A percentile compares a stretch with the other conserved stretches of the same genome.
These are phyloP conservation scores for Histomonas meleagridis DNA, from an alignment of 208 protist genomes.

Conservation along the genomic window DNA sequence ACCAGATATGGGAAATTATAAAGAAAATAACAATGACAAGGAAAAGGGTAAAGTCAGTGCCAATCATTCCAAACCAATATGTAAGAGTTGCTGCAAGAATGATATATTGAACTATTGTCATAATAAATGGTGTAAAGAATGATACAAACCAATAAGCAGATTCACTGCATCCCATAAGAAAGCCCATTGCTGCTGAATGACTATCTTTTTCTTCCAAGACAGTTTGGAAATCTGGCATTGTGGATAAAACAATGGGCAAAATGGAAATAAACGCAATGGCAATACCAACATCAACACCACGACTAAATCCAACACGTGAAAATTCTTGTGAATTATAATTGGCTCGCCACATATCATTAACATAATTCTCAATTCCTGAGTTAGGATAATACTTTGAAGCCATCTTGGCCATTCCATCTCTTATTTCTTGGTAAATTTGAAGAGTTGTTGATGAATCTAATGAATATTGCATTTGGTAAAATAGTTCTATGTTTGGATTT, in stretches of 20 bases:
- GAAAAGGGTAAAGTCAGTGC: background rate
- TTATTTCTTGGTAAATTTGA: background rate
- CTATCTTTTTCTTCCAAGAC: background rate
- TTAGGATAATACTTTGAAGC: background rate
- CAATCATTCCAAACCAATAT: background rate
- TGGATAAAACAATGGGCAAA: background rate
- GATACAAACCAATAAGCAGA: background rate
- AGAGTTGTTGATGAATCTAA: background rate
- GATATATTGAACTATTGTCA: background rate
- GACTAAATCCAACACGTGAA: background rate
- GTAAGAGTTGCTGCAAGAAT: background rate
- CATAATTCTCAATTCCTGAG: background rate
- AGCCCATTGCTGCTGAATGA: background rate
- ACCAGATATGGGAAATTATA: background rate
- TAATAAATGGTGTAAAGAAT: background rate
- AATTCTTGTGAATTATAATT: background rate
- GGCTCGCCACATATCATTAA: background rate
- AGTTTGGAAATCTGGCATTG: slow-evolving; percentile 22
- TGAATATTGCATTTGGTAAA: background rate
- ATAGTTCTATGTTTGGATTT: background rate
- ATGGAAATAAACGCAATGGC: background rate
- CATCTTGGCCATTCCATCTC: background rate
- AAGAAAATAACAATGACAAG: background rate
- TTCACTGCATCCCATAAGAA: background rate
- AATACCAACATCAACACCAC: background rate